Evolutionary conservation across 78 protist species (phyloP).

Genomic region (Dictyostelium discoideum): dicty_2.7 NC_007088.5:8028501-8029000

Average conservation of each 20-base stretch:
- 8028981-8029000: constrained; percentile 68
- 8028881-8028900: constrained; percentile 30
- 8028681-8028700: constrained; percentile 35
- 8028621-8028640: background rate
- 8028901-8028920: background rate
- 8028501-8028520: constrained; percentile 58
- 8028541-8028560: constrained; percentile 57
- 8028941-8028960: background rate
- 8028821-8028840: constrained; percentile 75
- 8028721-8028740: constrained; percentile 73
- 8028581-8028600: background rate
- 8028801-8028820: constrained; percentile 68
- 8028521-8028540: constrained; percentile 50
- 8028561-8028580: background rate
- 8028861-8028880: constrained; percentile 71
- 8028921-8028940: background rate
- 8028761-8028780: constrained; percentile 50
- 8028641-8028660: constrained; percentile 47
- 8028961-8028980: constrained; percentile 70
- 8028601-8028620: too few relatives aligned
- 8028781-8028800: constrained; percentile 60
- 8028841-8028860: constrained; percentile 63
- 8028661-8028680: constrained; percentile 73
- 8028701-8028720: constrained; percentile 59
- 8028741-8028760: constrained; percentile 56